Evolutionary conservation across 306 rosid genomes (phyloP).

Genomic region (Dryas octopetala): DNA sequence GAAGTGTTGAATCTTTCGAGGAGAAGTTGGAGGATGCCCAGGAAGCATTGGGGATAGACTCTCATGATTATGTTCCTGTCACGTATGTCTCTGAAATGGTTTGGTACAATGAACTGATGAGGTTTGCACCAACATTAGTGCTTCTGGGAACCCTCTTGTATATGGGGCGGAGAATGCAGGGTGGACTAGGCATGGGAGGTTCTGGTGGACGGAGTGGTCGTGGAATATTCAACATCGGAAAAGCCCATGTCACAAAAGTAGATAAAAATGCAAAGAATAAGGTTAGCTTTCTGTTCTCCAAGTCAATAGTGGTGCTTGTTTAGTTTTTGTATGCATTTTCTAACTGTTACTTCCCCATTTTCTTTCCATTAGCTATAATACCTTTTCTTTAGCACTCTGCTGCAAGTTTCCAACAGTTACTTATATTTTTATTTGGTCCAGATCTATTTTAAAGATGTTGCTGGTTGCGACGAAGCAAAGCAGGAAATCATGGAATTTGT

Average conservation of each 20-base stretch:
- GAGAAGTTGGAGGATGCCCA: conserved; percentile 98
- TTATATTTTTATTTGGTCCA: conserved; percentile 30
- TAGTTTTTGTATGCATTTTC: conserved; percentile 7
- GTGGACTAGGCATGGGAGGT: conserved; percentile 76
- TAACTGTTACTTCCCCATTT: neutral
- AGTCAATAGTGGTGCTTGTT: neutral
- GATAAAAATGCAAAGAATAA: conserved; percentile 90
- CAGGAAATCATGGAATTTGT: conserved; percentile 97
- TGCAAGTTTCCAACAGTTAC: conserved; percentile 10
- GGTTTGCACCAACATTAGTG: conserved; percentile 74
- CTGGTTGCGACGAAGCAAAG: conserved; percentile 98
- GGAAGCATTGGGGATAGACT: conserved; percentile 72
- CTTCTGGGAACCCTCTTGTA: conserved; percentile 62
- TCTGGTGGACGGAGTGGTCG: conserved; percentile 67
- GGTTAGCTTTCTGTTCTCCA: conserved; percentile 39
- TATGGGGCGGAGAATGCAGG: conserved; percentile 81
- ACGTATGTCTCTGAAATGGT: conserved; percentile 75
- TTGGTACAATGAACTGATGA: conserved; percentile 70
- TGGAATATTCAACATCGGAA: conserved; percentile 93
- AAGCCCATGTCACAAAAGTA: conserved; percentile 79
- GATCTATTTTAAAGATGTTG: conserved; percentile 90
- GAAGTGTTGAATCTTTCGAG: conserved; percentile 94
- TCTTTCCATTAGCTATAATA: neutral
- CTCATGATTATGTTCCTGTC: conserved; percentile 87
- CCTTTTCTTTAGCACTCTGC: conserved; percentile 7